phyloP scores from a whole-genome alignment of 2,329 filamentous ascomycete genomes.

The Pestalotiopsis sp. region DNA sequence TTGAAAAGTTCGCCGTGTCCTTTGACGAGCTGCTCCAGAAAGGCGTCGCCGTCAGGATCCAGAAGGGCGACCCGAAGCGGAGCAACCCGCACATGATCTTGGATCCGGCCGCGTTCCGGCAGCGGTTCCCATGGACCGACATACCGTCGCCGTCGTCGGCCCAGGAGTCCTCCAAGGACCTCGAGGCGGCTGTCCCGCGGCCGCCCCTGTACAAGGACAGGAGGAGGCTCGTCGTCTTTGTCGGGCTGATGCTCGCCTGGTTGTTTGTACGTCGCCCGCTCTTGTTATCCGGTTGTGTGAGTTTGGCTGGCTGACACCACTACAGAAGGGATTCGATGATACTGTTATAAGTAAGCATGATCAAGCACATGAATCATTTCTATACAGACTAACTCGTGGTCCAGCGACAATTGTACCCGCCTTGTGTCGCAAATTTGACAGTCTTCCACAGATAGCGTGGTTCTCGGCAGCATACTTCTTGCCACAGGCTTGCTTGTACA shows the following conservation, averaged over 20 bases:
- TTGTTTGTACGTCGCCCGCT: conserved; percentile 9
- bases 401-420: conserved; percentile 4
- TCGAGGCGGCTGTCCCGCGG: neutral
- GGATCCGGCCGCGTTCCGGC: neutral
- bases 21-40: neutral
- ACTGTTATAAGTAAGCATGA: conserved; percentile 12
- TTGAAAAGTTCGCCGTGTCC: neutral
- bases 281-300: neutral
- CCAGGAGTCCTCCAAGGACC: neutral
- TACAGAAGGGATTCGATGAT: conserved; percentile 13
- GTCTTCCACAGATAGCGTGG: conserved; percentile 12
- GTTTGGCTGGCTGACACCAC: neutral
- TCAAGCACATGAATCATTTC: neutral
- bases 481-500: conserved; percentile 14
- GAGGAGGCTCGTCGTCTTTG: conserved; percentile 5
- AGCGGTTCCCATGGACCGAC: neutral
- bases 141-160: neutral
- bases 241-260: conserved; percentile 11
- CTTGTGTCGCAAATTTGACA: conserved; percentile 12
- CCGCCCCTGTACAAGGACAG: conserved; percentile 10
- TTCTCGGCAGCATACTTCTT: conserved; percentile 14
- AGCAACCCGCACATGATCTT: neutral
- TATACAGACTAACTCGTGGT: neutral
- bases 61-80: neutral
- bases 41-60: neutral